Conservation (phyloP, 768 basidiomycete genomes). For the Suillus clintonianus region DNA sequence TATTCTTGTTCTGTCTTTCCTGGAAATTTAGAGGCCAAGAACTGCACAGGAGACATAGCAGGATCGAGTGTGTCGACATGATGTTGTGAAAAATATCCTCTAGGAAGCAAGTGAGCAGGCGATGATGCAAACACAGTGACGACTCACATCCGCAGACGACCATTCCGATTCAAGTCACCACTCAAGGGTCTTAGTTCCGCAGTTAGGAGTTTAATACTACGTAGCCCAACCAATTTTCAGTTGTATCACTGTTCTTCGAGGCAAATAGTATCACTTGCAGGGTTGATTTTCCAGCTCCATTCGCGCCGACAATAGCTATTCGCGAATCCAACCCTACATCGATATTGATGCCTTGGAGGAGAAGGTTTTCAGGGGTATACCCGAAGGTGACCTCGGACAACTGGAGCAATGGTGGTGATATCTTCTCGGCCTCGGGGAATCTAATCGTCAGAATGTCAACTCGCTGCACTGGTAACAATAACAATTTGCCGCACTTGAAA, state of each 20-base stretch:
- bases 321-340: slow-evolving; percentile 94
- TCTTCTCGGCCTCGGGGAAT: slow-evolving; percentile 96
- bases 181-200: slow-evolving; percentile 73
- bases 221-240: background rate
- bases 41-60: slow-evolving; percentile 88
- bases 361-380: slow-evolving; percentile 73
- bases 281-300: slow-evolving; percentile 96
- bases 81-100: slow-evolving; percentile 92
- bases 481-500: slow-evolving; percentile 65
- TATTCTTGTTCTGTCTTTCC: slow-evolving; percentile 97
- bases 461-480: background rate
- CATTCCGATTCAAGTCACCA: slow-evolving; percentile 89
- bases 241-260: slow-evolving; percentile 2
- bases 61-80: slow-evolving; percentile 91
- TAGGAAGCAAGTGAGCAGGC: slow-evolving; percentile 28
- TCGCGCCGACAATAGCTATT: slow-evolving; percentile 93
- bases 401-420: slow-evolving; percentile 93
- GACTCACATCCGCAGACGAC: slow-evolving; percentile 82
- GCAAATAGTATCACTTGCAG: slow-evolving; percentile 50
- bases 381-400: slow-evolving; percentile 90
- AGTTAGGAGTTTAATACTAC: slow-evolving; percentile 88
- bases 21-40: slow-evolving; percentile 89
- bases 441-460: slow-evolving; percentile 36
- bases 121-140: slow-evolving; percentile 2
- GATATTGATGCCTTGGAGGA: slow-evolving; percentile 81